Percentiles rank a stretch among this genome's conserved stretches.
Conservation (phyloP, 2,329 filamentous ascomycete species). For the Pleomassaria siparia region DNA sequence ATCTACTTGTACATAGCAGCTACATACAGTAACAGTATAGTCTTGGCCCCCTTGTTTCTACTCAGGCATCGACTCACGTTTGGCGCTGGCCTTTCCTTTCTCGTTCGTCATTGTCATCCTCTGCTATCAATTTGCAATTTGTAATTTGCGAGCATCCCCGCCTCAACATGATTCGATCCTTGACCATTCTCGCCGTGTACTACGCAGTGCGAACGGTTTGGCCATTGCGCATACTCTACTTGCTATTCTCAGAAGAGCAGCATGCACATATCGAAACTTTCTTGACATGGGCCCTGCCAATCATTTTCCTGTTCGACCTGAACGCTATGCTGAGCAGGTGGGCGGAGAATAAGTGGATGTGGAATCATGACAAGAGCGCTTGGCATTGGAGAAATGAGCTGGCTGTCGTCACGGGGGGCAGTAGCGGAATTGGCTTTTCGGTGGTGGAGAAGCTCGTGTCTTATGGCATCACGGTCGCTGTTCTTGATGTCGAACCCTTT, state of each 20-base stretch:
- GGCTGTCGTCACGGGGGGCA: slow-evolving; percentile 42
- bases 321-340: slow-evolving; percentile 32
- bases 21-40: too few relatives aligned
- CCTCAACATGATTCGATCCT: slow-evolving; percentile 22
- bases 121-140: not conserved
- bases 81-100: not conserved
- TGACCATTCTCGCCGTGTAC: slow-evolving; percentile 20
- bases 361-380: slow-evolving; percentile 27
- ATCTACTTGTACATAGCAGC: too few relatives aligned
- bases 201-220: slow-evolving; percentile 24
- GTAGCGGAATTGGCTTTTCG: slow-evolving; percentile 37
- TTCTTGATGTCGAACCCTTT: slow-evolving; percentile 38
- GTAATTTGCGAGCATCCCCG: too few relatives aligned
- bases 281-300: slow-evolving; percentile 30
- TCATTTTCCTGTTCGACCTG: slow-evolving; percentile 24
- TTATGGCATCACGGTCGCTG: slow-evolving; percentile 37
- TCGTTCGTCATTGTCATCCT: slow-evolving; percentile 5
- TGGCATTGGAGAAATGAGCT: slow-evolving; percentile 38
- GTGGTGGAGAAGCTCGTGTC: slow-evolving; percentile 35
- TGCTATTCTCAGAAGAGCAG: slow-evolving; percentile 28
- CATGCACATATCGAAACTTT: slow-evolving; percentile 21
- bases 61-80: not conserved
- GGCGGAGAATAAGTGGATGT: slow-evolving; percentile 45
- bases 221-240: slow-evolving; percentile 18
- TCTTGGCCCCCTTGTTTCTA: slow-evolving; percentile 1